Evolutionary conservation across 768 basidiomycete species (phyloP), one percentile per base, ranked within the genome.

Genomic region (Rhodotorula toruloides): DNA sequence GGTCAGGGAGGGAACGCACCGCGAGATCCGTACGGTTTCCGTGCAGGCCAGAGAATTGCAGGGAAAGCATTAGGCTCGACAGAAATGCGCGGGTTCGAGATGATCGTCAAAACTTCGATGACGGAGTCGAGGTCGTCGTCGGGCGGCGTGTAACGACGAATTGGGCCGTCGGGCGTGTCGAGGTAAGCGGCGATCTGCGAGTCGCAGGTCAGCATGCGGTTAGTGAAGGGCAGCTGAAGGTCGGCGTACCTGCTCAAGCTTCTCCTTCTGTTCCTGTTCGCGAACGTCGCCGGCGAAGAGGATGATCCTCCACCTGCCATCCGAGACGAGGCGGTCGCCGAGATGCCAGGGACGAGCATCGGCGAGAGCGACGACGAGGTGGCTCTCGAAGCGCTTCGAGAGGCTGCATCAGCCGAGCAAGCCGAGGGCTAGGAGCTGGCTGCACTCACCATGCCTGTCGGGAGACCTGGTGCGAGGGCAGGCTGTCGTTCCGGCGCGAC

Each of bases 271-370:
- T 6, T 44, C 46, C 13, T 73, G 53, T 21, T 79, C 69, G 21
- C 75, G 74, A 2, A 78, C 75, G 66, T 83, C 79, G 9, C 85
- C 85, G 0, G 79, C 76, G 67, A 86, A 86, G 27, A 84, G 72
- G 27, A 86, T 74, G 17, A 86, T 54, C 65, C 84, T 83, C 80
- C 85, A 85, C 10, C 82, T 80, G 2, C 79, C 78, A 71, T 85
- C 82, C 8, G 83, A 77, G 0, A 80, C 81, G 14, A 84, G 67
- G 19, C 84, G 73, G 58, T 85, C 82, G 60, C 85, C 85, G 25
- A 86, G 76, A 63, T 86, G 81, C 48, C 79, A 77, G 2, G 82
- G 82, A 11, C 81, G 79, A 2, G 76, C 77, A 64, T 86, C 84
- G 8, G 82, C 82, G 12, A 81, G 81, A 27, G 83, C 79, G 32